These are phyloP conservation scores for Pseudogymnoascus sp. DNA, from an alignment of 2,329 filamentous ascomycete genomes.

Conservation along the genomic window DNA sequence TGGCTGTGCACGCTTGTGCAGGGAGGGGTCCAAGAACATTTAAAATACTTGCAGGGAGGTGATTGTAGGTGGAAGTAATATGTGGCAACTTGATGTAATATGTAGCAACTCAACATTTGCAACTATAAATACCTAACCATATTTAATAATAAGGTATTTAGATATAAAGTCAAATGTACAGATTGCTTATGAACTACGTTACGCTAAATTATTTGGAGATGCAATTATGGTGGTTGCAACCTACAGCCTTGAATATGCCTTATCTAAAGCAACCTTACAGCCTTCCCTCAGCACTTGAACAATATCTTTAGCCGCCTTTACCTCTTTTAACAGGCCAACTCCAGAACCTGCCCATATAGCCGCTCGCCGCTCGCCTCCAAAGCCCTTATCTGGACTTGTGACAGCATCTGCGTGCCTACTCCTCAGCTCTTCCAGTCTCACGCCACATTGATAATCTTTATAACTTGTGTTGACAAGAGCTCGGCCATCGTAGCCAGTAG, in stretches of 20 bases:
- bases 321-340: constrained; percentile 47
- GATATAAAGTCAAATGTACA: background rate
- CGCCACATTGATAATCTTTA: constrained; percentile 29
- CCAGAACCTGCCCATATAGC: constrained; percentile 55
- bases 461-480: constrained; percentile 47
- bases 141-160: background rate
- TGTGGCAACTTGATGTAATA: no score
- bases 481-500: constrained; percentile 45
- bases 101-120: no score
- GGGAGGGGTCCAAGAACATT: no score
- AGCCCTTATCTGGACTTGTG: constrained; percentile 40
- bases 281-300: constrained; percentile 30
- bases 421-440: constrained; percentile 32
- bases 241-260: background rate
- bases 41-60: no score
- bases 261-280: background rate
- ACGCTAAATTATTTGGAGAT: background rate
- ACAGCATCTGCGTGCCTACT: constrained; percentile 36
- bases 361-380: constrained; percentile 44
- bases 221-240: background rate
- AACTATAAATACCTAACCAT: no score
- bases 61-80: no score
- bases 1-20: no score
- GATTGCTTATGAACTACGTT: background rate
- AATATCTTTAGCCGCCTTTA: constrained; percentile 43